Evolutionary conservation across 2,329 filamentous ascomycete genomes (phyloP).

Genomic region (Phoma sp.): DNA sequence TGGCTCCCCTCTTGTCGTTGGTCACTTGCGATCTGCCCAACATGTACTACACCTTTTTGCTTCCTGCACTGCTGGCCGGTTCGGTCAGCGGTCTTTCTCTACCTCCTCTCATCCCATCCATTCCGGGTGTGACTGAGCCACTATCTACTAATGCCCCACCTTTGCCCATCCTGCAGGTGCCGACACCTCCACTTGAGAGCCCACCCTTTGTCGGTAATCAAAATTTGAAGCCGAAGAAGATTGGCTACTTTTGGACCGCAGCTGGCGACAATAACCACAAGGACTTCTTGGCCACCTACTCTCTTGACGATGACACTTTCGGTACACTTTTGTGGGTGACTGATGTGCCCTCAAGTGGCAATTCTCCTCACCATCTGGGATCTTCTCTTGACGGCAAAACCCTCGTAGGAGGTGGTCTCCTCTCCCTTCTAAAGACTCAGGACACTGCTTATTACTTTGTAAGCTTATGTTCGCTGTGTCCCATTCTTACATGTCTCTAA

Average conservation of each 20-base stretch:
- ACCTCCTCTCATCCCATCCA: slow-evolving; percentile 63
- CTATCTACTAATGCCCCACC: slow-evolving; percentile 59
- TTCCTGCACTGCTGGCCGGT: slow-evolving; percentile 26
- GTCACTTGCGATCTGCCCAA: slow-evolving; percentile 7
- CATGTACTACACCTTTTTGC: slow-evolving; percentile 32
- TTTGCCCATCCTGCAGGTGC: slow-evolving; percentile 64
- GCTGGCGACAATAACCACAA: slow-evolving; percentile 65
- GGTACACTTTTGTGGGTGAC: slow-evolving; percentile 64
- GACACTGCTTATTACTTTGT: slow-evolving; percentile 67
- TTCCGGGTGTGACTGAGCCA: slow-evolving; percentile 65
- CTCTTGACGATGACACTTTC: slow-evolving; percentile 67
- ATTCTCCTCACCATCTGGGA: slow-evolving; percentile 66
- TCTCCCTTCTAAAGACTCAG: slow-evolving; percentile 64
- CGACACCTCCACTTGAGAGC: slow-evolving; percentile 63
- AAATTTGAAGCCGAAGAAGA: slow-evolving; percentile 68
- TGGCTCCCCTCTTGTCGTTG: neutral
- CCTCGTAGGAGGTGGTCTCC: slow-evolving; percentile 62
- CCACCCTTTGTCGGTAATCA: slow-evolving; percentile 58
- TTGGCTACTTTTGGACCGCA: slow-evolving; percentile 69
- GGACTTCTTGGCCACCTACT: slow-evolving; percentile 65
- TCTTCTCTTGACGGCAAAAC: slow-evolving; percentile 63
- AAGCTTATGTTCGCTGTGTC: neutral
- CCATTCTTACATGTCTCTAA: neutral
- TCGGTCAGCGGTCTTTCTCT: slow-evolving; percentile 46
- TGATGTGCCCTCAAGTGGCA: slow-evolving; percentile 65